Conservation (phyloP, 441 rosid genomes). For the Erodium moschatum region DNA sequence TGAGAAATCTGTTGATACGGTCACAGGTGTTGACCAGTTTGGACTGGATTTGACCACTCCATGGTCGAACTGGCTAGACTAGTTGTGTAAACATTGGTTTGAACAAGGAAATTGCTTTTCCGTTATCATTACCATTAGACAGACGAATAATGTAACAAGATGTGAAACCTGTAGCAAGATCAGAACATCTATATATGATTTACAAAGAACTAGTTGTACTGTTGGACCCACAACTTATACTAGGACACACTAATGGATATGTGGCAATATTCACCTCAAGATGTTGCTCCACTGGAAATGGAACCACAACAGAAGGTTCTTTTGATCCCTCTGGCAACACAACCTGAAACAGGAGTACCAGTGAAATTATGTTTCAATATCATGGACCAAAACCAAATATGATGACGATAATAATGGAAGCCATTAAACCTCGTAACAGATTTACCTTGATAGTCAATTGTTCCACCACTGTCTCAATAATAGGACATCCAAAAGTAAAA, state of each 20-base stretch:
- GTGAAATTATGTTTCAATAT: conserved; percentile 12
- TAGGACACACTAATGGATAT: not conserved
- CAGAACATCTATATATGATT: not conserved
- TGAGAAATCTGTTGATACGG: too few species aligned
- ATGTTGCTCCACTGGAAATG: conserved; percentile 66
- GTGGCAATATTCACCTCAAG: conserved; percentile 46
- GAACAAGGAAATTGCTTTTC: not conserved
- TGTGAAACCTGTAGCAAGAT: not conserved
- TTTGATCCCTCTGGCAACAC: conserved; percentile 92
- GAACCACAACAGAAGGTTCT: conserved; percentile 70
- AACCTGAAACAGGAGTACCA: conserved; percentile 43
- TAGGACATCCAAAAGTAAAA: conserved; percentile 90
- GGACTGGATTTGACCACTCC: too few species aligned
- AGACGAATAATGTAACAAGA: not conserved
- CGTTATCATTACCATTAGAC: not conserved
- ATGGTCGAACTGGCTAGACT: too few species aligned
- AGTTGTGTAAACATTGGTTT: not conserved
- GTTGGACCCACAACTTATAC: not conserved
- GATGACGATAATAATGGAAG: not conserved
- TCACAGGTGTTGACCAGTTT: too few species aligned
- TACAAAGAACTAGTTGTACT: not conserved
- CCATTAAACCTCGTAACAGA: conserved; percentile 20
- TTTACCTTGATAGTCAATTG: conserved; percentile 81
- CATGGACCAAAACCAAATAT: conserved; percentile 9
- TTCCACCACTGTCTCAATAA: conserved; percentile 73